Base-by-base conservation (phyloP, 768 basidiomycete genomes). In the Lactifluus echinatus region DNA sequence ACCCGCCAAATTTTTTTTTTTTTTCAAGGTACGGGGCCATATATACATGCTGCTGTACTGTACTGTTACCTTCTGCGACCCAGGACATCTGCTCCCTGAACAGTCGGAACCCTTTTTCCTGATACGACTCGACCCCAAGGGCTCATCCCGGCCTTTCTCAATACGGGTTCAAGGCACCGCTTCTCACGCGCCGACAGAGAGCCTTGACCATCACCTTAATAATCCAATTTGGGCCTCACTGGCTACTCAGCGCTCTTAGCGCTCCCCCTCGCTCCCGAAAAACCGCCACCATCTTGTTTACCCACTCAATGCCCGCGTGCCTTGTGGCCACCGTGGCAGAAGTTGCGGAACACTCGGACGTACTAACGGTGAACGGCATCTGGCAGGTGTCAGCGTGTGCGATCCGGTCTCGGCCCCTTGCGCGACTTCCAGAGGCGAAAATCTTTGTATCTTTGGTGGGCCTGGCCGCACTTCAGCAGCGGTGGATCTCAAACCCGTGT, bases 361-460 rank as follows among this genome's bases (percentile, higher is more conserved):
- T 33, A 24, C 31, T 48, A 31, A 31, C 29, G 15, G 42, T 31
- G 42, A 54, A 43, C 8, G 24, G 11, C 43, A 33, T 6, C 29
- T 46, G 57, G 36, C 53, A 55, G 53, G 33, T 54, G 57, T 55
- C 52, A 55, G 36, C 28, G 29, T 34, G 17, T 44, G 31, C 51
- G 45, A 53, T 31, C 23, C 28, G 33, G 26, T 36, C 53, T 39
- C 53, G 26, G 43, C 48, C 6, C 23, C 19, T 2, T 24, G 15
- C 15, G 19, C 39, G 31, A n/a, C n/a, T 23, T 19, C 17, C 50
- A 29, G 37, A 37, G 8, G 17, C 37, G n/a, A 53, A 53, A 17
- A 34, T 47, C 28, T 2, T 10, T 7, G 37, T 40, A 12, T 21
- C 21, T 39, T 46, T 34, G 37, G 46, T 31, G 43, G 36, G n/a